A percentile compares a stretch with the other conserved stretches of the same genome.
These are phyloP conservation scores for barley (Hordeum vulgare) DNA, from an alignment of 176 grass and related monocot genomes.

Conservation along the genomic window MorexV3_pseudomolecules_assembly NC_058518.1:1821473-1821972, in stretches of 20 bases:
- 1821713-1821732: neutral
- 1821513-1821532: too few species aligned
- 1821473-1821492: too few species aligned
- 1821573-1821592: neutral
- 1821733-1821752: constrained; percentile 1
- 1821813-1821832: neutral
- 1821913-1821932: constrained; percentile 9
- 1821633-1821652: neutral
- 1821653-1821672: neutral
- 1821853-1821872: neutral
- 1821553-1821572: too few species aligned
- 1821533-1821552: too few species aligned
- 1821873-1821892: neutral
- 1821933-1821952: constrained; percentile 6
- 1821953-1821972: constrained; percentile 22
- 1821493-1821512: too few species aligned
- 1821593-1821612: neutral
- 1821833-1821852: neutral
- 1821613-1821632: neutral
- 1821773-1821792: neutral
- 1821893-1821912: neutral
- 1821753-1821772: neutral
- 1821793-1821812: neutral
- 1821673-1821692: neutral
- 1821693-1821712: neutral